These are phyloP conservation scores for Vachellia pachyceras DNA, from an alignment of 306 rosid species.

Conservation along the genomic window DNA sequence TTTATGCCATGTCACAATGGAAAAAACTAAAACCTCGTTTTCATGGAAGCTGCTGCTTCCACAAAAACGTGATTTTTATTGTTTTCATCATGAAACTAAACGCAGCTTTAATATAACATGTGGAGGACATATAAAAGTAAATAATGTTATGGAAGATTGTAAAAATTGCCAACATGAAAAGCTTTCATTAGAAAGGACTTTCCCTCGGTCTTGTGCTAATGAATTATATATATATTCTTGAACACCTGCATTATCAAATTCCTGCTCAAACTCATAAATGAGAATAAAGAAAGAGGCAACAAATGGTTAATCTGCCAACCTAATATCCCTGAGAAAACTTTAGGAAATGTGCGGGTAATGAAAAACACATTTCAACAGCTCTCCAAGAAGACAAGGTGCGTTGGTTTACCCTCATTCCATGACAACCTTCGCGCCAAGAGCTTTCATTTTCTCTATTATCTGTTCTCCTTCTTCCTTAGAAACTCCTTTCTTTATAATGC, in stretches of 20 bases:
- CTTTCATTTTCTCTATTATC: slow-evolving; percentile 81
- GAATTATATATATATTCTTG: slow-evolving; percentile 3
- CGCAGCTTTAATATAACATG: neutral
- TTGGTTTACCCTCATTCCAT: slow-evolving; percentile 59
- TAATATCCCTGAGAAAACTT: slow-evolving; percentile 29
- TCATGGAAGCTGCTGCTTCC: neutral
- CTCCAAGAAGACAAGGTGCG: slow-evolving; percentile 13
- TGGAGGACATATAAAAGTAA: neutral
- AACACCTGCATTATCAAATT: slow-evolving; percentile 2
- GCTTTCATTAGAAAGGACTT: neutral
- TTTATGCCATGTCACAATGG: too few relatives aligned
- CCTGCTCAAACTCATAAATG: neutral
- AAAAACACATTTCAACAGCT: slow-evolving; percentile 34
- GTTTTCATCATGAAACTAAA: neutral
- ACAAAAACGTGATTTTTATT: neutral
- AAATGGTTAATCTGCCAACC: slow-evolving; percentile 33
- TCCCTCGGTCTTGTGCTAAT: neutral
- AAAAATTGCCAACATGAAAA: neutral
- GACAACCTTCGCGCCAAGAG: slow-evolving; percentile 87
- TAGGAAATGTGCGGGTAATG: slow-evolving; percentile 5
- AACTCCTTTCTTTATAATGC: slow-evolving; percentile 75
- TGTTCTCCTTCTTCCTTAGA: slow-evolving; percentile 94
- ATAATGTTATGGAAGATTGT: neutral
- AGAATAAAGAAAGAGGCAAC: neutral
- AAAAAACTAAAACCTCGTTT: too few relatives aligned